Evolutionary conservation across 2,329 filamentous ascomycete species (phyloP).

Genomic region (Verticillium dahliae): DNA sequence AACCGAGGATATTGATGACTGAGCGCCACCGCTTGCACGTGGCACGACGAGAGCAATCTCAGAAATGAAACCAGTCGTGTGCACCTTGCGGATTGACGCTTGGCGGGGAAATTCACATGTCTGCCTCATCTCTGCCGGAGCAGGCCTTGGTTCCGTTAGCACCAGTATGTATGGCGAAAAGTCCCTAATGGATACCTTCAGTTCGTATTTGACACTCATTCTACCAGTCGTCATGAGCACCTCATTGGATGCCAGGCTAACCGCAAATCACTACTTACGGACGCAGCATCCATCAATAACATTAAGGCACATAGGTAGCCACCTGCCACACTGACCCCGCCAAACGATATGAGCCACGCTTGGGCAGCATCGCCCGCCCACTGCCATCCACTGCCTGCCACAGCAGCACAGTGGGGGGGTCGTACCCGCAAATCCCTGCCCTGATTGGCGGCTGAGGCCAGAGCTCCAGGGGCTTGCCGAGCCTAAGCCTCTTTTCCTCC

Average conservation of each 20-base stretch:
- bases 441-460: background rate
- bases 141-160: too few relatives aligned
- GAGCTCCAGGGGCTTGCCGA: constrained; percentile 2
- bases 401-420: background rate
- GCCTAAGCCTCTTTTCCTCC: background rate
- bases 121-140: background rate
- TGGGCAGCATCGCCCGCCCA: background rate
- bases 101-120: background rate
- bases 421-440: background rate
- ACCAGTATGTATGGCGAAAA: too few relatives aligned
- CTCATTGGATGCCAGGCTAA: background rate
- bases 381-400: background rate
- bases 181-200: too few relatives aligned
- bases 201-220: background rate
- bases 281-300: background rate
- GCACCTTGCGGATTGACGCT: background rate
- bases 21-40: too few relatives aligned
- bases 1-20: too few relatives aligned
- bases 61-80: background rate
- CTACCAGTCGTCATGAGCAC: background rate
- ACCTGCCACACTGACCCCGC: too few relatives aligned
- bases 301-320: too few relatives aligned
- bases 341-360: background rate
- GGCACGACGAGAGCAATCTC: too few relatives aligned
- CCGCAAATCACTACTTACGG: background rate